phyloP scores from a whole-genome alignment of 2,329 filamentous ascomycete genomes.

The Alternaria postmessia region DNA sequence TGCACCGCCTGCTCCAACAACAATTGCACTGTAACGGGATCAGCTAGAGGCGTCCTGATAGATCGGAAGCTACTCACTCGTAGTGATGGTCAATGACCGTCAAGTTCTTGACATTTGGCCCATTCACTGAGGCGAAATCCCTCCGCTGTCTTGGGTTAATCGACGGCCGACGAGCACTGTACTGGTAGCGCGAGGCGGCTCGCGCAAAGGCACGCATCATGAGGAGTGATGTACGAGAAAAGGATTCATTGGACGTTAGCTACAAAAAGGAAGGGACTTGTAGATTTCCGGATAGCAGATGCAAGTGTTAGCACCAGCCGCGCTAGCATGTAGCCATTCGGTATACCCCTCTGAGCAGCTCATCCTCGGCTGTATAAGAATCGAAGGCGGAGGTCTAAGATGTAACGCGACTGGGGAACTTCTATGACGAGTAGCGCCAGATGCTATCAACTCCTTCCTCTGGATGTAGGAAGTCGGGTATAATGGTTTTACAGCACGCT shows the following conservation, averaged over 20 bases:
- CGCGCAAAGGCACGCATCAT: conserved; percentile 39
- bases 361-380: conserved; percentile 1
- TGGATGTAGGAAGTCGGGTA: too few species aligned
- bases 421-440: too few species aligned
- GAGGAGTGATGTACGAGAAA: not conserved
- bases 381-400: not conserved
- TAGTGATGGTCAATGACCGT: conserved; percentile 48
- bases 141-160: conserved; percentile 13
- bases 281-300: not conserved
- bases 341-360: not conserved
- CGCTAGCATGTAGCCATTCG: conserved; percentile 1
- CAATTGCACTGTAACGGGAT: conserved; percentile 48
- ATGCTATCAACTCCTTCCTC: too few species aligned
- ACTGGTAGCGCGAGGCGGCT: conserved; percentile 27
- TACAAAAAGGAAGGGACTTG: not conserved
- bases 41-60: not conserved
- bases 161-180: conserved; percentile 16
- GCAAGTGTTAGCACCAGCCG: not conserved
- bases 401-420: too few species aligned
- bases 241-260: not conserved
- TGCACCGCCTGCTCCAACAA: conserved; percentile 66
- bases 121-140: conserved; percentile 28
- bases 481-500: fast-evolving
- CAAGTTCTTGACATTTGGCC: conserved; percentile 26
- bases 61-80: conserved; percentile 29